Evolutionary conservation across 345 rosid species (phyloP).

Genomic region (Salix koriyanagi): DNA sequence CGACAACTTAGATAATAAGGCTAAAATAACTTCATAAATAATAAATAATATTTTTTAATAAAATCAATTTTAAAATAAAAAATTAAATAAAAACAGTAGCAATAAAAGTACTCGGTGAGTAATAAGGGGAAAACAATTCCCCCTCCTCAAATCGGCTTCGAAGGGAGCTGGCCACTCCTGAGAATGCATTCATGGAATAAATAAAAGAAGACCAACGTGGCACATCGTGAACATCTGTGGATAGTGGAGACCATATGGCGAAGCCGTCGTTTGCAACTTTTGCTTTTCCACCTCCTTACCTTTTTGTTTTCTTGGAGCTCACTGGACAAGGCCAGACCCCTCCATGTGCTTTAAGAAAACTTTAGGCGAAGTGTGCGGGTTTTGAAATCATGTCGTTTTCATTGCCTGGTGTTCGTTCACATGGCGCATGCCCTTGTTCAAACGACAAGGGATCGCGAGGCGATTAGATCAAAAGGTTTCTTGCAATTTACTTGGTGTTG

Average conservation of each 20-base stretch:
- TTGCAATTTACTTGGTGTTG: background rate
- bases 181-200: too few species aligned
- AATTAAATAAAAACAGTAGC: too few species aligned
- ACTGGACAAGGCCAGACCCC: conserved; percentile 8
- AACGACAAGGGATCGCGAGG: background rate
- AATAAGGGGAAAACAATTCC: too few species aligned
- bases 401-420: conserved; percentile 10
- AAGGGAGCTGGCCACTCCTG: too few species aligned
- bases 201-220: background rate
- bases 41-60: too few species aligned
- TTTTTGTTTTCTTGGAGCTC: conserved; percentile 10
- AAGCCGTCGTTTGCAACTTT: background rate
- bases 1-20: too few species aligned
- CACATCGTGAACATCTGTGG: background rate
- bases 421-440: background rate
- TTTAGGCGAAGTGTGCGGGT: conserved; percentile 3
- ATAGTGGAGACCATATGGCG: conserved; percentile 2
- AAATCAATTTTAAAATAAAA: too few species aligned
- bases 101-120: too few species aligned
- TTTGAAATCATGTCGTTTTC: conserved; percentile 2
- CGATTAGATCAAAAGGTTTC: background rate
- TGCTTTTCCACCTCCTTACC: background rate
- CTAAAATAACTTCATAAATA: too few species aligned
- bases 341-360: conserved; percentile 8
- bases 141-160: too few species aligned